phyloP scores from a whole-genome alignment of 805 yeast genomes.

The Torulaspora microellipsoides region DNA sequence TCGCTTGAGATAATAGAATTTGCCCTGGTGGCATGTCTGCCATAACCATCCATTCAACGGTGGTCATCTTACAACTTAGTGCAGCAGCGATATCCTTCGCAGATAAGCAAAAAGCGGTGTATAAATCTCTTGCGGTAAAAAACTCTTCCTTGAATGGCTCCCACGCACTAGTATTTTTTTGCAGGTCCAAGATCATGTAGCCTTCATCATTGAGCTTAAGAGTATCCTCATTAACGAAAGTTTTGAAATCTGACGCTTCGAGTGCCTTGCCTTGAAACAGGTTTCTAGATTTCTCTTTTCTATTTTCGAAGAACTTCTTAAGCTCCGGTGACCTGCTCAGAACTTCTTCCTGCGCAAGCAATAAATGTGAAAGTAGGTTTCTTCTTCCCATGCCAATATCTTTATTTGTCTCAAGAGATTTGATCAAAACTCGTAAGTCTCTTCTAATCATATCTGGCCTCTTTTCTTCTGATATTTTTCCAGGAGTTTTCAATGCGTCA shows the following conservation, averaged over 20 bases:
- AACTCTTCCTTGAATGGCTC: slow-evolving; percentile 73
- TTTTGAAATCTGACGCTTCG: slow-evolving; percentile 22
- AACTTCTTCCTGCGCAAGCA: slow-evolving; percentile 64
- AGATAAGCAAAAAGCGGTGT: slow-evolving; percentile 64
- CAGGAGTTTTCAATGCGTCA: slow-evolving; percentile 45
- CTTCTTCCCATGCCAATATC: slow-evolving; percentile 50
- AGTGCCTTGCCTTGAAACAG: slow-evolving; percentile 16
- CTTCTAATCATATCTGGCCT: slow-evolving; percentile 63
- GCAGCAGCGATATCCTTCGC: slow-evolving; percentile 65
- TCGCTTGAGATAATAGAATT: slow-evolving; percentile 59
- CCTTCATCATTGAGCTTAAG: slow-evolving; percentile 31
- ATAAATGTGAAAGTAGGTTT: slow-evolving; percentile 55
- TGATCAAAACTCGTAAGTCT: slow-evolving; percentile 64
- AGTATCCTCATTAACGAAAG: slow-evolving; percentile 27
- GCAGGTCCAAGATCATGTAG: slow-evolving; percentile 30
- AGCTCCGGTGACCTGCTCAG: slow-evolving; percentile 39
- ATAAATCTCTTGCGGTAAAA: slow-evolving; percentile 70
- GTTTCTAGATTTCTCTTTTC: slow-evolving; percentile 26
- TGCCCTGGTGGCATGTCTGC: slow-evolving; percentile 66
- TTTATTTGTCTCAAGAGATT: slow-evolving; percentile 48
- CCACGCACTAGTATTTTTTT: slow-evolving; percentile 51
- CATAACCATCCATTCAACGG: slow-evolving; percentile 68
- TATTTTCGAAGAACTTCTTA: slow-evolving; percentile 32
- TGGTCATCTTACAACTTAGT: slow-evolving; percentile 52
- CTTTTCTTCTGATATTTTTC: slow-evolving; percentile 28